These are phyloP conservation scores for Acanthamoeba triangularis DNA, from an alignment of 208 protist genomes.

Conservation along the genomic window DNA sequence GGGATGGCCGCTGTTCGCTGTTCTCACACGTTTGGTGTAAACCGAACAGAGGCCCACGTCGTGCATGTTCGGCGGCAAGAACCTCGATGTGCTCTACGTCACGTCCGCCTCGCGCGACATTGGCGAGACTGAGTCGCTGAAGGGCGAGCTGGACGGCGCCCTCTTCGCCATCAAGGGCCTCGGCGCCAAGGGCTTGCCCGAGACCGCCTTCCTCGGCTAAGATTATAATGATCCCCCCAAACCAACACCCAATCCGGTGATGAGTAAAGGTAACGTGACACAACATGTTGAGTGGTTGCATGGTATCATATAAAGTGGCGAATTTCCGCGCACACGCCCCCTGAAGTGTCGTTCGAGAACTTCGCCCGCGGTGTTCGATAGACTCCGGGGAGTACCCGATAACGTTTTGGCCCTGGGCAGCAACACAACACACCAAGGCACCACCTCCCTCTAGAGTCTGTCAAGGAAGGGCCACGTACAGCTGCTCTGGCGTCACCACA, in stretches of 20 bases:
- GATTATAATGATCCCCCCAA: no score
- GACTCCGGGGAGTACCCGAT: no score
- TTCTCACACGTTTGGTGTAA: background rate
- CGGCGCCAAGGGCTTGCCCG: slow-evolving; percentile 32
- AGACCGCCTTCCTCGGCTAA: slow-evolving; percentile 22
- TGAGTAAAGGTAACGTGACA: background rate
- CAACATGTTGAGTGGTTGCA: no score
- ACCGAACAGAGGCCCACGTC: slow-evolving; percentile 26
- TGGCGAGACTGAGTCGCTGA: slow-evolving; percentile 43
- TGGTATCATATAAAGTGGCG: no score
- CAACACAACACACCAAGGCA: no score
- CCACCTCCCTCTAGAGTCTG: no score
- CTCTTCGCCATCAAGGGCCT: slow-evolving; percentile 59
- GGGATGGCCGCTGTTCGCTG: background rate
- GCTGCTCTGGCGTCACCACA: background rate
- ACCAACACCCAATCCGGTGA: no score
- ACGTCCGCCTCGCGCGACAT: slow-evolving; percentile 60
- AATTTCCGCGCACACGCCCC: no score
- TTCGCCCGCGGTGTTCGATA: no score
- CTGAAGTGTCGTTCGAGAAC: no score
- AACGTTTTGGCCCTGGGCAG: no score
- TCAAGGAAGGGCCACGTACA: background rate
- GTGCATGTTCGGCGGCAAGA: slow-evolving; percentile 69
- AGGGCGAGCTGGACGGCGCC: slow-evolving; percentile 48
- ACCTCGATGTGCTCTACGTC: slow-evolving; percentile 52